Conservation (phyloP, 495 filamentous ascomycete species). For the Aspergillus conjunctus region DNA sequence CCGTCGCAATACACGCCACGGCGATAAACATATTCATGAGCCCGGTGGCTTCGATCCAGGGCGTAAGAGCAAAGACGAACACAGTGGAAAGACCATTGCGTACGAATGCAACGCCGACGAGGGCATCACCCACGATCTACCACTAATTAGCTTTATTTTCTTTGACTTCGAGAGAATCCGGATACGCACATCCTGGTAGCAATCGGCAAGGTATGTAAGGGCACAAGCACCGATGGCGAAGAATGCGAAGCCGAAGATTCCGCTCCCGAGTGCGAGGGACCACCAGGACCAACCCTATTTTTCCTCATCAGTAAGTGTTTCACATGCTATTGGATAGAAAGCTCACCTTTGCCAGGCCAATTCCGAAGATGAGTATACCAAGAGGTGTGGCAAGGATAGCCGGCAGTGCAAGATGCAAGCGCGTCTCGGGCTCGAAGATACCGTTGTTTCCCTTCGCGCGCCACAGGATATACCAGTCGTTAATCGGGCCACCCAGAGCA, state of each 20-base stretch:
- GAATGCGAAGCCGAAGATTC: constrained; percentile 32
- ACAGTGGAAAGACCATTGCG: constrained; percentile 28
- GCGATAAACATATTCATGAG: constrained; percentile 11
- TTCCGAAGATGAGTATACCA: constrained; percentile 32
- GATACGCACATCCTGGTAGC: constrained; percentile 30
- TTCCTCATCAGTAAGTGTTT: background rate
- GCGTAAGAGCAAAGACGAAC: constrained; percentile 32
- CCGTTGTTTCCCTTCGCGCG: constrained; percentile 32
- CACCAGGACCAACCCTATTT: constrained; percentile 35
- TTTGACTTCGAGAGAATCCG: background rate
- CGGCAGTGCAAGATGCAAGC: constrained; percentile 24
- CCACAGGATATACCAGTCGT: constrained; percentile 34
- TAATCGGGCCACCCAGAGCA: constrained; percentile 31
- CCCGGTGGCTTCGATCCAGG: constrained; percentile 35
- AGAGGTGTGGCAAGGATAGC: constrained; percentile 21
- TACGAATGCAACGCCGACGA: constrained; percentile 33
- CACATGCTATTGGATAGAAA: background rate
- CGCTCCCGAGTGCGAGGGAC: constrained; percentile 32
- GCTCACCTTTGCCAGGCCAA: constrained; percentile 26
- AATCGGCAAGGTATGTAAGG: constrained; percentile 34
- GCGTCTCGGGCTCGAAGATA: constrained; percentile 35
- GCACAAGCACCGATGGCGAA: constrained; percentile 8
- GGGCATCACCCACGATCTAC: constrained; percentile 34
- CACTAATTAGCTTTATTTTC: background rate
- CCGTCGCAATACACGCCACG: background rate